These are phyloP conservation scores for Lagerstroemia speciosa DNA, from an alignment of 345 rosid species.

Conservation along the genomic window DNA sequence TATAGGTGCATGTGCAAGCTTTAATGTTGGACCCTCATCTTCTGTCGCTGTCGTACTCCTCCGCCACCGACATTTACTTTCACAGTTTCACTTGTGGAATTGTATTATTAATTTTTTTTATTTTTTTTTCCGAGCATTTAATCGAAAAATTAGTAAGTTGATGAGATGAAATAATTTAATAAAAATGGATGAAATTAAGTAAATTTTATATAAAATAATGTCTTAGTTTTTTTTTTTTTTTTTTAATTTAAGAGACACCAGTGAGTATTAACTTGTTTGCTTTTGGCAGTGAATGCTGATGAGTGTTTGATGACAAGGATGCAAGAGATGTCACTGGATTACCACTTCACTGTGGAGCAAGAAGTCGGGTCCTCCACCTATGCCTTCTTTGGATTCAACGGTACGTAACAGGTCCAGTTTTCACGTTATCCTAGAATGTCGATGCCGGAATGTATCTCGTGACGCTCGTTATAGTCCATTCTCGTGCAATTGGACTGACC, in stretches of 20 bases:
- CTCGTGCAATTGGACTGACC: too few species aligned
- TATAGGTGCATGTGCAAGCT: slow-evolving; percentile 3
- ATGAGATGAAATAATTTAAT: too few species aligned
- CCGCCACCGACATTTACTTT: neutral
- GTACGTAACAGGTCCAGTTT: too few species aligned
- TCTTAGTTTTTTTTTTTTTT: neutral
- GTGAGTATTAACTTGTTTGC: too few species aligned
- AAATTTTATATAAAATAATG: too few species aligned
- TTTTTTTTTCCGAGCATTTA: neutral
- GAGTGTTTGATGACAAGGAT: slow-evolving; percentile 97
- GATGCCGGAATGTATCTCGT: neutral
- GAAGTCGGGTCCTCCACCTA: slow-evolving; percentile 94
- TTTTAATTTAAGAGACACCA: too few species aligned
- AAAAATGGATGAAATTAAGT: too few species aligned
- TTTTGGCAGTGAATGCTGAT: slow-evolving; percentile 69
- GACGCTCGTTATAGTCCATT: neutral
- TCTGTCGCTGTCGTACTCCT: neutral
- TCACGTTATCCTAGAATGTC: too few species aligned
- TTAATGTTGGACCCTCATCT: neutral
- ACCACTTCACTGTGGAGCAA: slow-evolving; percentile 92
- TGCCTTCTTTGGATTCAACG: slow-evolving; percentile 95
- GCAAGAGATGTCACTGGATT: slow-evolving; percentile 97
- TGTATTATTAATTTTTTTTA: neutral
- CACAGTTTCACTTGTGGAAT: neutral
- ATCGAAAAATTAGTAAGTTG: too few species aligned